Base-by-base conservation (phyloP, 345 rosid species). In the Tarenaya hassleriana region DNA sequence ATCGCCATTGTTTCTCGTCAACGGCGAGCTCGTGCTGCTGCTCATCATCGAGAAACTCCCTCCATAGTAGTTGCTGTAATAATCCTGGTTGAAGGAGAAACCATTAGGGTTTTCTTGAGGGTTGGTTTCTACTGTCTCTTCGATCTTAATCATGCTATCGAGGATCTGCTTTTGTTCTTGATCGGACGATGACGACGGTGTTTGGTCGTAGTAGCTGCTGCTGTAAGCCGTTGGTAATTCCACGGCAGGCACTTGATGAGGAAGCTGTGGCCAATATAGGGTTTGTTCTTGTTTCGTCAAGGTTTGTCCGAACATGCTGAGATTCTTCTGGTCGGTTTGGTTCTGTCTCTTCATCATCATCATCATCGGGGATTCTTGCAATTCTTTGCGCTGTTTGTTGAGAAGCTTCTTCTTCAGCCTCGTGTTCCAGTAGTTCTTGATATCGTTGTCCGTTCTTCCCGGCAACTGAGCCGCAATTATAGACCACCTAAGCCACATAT, bases 361-460 rank as follows among this genome's bases (percentile, higher is more conserved):
- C 60, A 67, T 70, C 46, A 75, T 54, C 19, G 75, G 43, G 0
- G 73, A 60, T 53, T 72, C 73, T 48, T 75, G 75, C 10, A 59
- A 60, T 39, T 71, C 81, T 49, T 71, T 84, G 10, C 85, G 61
- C 46, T 81, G 88, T 61, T 81, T 84, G 21, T 79, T 83, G 10
- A 81, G 66, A 24, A 84, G 82, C 68, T 84, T 84, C 81, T 80
- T 83, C 66, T 83, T 83, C 13, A 83, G 75, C 60, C 81, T 73
- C 8, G 92, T 84, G 81, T 84, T 84, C 92, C 92, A 84, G 53
- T 84, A 78, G 70, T 84, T 84, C 69, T 84, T 84, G 43, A 84
- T 84, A 64, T 84, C 92, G 29, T 84, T 84, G 66, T 83, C 92
- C 0, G 92, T 83, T 55, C 92, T 73, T 69, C 88, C 92, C 10